These are phyloP conservation scores for Talinum fruticosum DNA, from an alignment of 148 eudicot species.

Conservation along the genomic window DNA sequence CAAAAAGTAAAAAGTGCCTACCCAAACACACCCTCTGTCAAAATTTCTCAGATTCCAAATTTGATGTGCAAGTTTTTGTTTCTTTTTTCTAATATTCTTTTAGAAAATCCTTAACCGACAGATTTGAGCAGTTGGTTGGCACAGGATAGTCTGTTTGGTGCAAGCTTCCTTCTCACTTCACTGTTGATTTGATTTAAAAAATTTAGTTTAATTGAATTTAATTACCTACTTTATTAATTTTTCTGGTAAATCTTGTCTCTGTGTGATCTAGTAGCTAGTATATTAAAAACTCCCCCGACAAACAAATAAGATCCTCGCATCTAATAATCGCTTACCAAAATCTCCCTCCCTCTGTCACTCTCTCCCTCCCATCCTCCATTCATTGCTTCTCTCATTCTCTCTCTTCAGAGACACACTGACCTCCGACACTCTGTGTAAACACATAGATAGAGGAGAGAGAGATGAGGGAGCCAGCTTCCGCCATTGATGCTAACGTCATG, in stretches of 20 bases:
- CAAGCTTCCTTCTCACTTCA: background rate
- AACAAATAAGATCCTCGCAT: background rate
- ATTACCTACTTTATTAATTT: too few species aligned
- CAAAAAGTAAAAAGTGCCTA: background rate
- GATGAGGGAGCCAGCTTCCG: constrained; percentile 8
- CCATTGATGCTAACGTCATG: background rate
- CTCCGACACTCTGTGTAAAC: background rate
- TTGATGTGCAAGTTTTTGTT: background rate
- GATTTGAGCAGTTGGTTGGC: background rate
- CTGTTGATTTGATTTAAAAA: background rate
- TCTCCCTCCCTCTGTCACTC: background rate
- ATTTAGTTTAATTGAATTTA: too few species aligned
- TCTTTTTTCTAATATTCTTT: too few species aligned
- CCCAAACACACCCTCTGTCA: background rate
- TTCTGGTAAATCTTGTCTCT: background rate
- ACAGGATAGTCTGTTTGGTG: background rate
- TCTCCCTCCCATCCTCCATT: background rate
- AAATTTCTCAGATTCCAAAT: background rate
- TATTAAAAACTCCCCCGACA: too few species aligned
- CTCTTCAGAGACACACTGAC: background rate
- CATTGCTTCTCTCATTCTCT: background rate
- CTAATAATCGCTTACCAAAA: background rate
- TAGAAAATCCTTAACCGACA: background rate
- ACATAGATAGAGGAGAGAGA: background rate
- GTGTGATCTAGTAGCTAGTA: background rate